Evolutionary conservation across 139 green algal genomes (phyloP), one percentile per base, ranked within the genome.

Genomic region (Asterochloris erici): DNA sequence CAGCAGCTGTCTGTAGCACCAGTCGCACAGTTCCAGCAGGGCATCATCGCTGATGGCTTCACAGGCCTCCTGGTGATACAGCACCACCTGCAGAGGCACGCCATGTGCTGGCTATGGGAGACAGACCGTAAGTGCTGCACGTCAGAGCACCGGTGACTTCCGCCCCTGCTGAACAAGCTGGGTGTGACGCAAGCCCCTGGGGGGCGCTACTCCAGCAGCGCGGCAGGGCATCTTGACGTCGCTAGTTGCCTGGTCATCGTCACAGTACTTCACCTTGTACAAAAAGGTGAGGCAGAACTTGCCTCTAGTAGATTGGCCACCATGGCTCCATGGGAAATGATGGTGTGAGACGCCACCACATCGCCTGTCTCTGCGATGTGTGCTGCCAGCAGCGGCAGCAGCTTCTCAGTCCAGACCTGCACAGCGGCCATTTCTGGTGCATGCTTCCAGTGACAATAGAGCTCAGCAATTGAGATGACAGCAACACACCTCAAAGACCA

Each of bases 271-370:
- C 38, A 54, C 6, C 6, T 54, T 47, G 47, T 9, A 38, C 23
- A 26, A 62, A 0, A 38, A 12, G 14, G 28, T 38, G 70, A 54
- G 38, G n/a, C 13, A 9, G n/a, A n/a, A 64, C 60, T 0, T 68
- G 95, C 90, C 93, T 97, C 93, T 12, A 98, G 86, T 76, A 98
- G 86, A 87, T 97, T 98, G 28, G 90, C 90, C 13, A 96, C 63
- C 21, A 85, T 82, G 14, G 89, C 85, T 84, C 97, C 93, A 69
- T 96, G 92, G 77, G 94, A 94, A 12, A 95, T 78, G 66, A 95
- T 82, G 74, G 92, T 79, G 86, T 96, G 97, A 12, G 79, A 76
- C 0, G 83, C 88, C n/a, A 93, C 66, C 0, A 78, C 83, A 85
- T 94, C 88, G 14, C 93, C 83, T 14, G 84, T 77, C 0, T 88